Conservation (phyloP, 345 rosid genomes). For the Balakata baccata region DNA sequence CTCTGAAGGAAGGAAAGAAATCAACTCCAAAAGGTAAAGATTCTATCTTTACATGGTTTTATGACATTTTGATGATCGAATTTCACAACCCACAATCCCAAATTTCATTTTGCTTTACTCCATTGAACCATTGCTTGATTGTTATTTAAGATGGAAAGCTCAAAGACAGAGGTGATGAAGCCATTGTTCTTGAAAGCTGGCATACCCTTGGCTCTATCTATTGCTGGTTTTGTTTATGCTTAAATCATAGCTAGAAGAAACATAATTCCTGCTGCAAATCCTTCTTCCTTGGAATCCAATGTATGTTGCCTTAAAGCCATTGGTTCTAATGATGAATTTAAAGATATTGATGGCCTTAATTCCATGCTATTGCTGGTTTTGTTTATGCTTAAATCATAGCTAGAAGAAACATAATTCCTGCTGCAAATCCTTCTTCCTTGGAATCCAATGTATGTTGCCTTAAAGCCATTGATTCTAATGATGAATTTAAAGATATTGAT, state of each 20-base stretch:
- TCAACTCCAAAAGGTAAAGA: constrained; percentile 31
- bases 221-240: constrained; percentile 56
- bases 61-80: neutral
- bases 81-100: neutral
- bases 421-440: constrained; percentile 16
- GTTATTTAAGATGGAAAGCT: constrained; percentile 31
- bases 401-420: constrained; percentile 25
- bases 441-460: constrained; percentile 19
- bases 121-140: neutral
- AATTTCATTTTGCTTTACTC: neutral
- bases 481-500: no score
- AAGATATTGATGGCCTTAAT: no score
- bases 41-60: constrained; percentile 26
- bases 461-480: constrained; percentile 11
- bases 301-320: constrained; percentile 16
- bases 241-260: constrained; percentile 40
- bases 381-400: constrained; percentile 44
- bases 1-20: constrained; percentile 38
- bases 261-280: constrained; percentile 5
- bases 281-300: constrained; percentile 23
- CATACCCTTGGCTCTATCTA: constrained; percentile 55
- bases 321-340: neutral
- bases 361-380: constrained; percentile 59
- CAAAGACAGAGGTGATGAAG: constrained; percentile 41
- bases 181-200: constrained; percentile 65